phyloP scores from a whole-genome alignment of 345 rosid species.

The Laguncularia racemosa region DNA sequence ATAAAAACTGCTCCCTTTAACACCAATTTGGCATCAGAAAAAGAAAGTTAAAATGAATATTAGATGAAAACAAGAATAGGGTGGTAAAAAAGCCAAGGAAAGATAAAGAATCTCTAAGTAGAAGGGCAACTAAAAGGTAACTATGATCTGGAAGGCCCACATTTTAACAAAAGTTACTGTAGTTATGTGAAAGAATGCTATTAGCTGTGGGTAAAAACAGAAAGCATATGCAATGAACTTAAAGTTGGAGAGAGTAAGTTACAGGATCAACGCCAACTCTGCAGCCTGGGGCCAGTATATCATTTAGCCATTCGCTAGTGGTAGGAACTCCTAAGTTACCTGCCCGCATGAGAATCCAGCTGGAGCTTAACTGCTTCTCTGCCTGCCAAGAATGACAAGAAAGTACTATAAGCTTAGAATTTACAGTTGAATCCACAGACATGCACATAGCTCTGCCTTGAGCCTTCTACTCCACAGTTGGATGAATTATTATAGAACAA shows the following conservation, averaged over 20 bases:
- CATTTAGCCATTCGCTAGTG: constrained; percentile 82
- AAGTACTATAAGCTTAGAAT: not conserved
- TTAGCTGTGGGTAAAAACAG: not conserved
- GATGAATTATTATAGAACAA: too few species aligned
- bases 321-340: constrained; percentile 87
- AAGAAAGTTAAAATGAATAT: constrained; percentile 9
- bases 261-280: constrained; percentile 96
- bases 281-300: constrained; percentile 76
- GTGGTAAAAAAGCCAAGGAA: not conserved
- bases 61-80: not conserved
- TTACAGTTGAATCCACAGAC: not conserved
- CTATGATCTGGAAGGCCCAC: too few species aligned
- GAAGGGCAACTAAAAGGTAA: not conserved
- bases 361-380: constrained; percentile 68
- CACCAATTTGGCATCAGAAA: constrained; percentile 31
- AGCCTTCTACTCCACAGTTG: too few species aligned
- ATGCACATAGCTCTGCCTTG: too few species aligned
- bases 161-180: too few species aligned
- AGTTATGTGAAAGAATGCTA: too few species aligned
- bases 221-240: constrained; percentile 1
- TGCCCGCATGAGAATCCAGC: constrained; percentile 94
- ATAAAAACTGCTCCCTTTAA: constrained; percentile 97
- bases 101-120: constrained; percentile 1
- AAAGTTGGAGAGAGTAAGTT: constrained; percentile 35
- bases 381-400: constrained; percentile 39